Conservation (phyloP, 352 stramenopile genomes). For the Phytophthora tentaculata region DNA sequence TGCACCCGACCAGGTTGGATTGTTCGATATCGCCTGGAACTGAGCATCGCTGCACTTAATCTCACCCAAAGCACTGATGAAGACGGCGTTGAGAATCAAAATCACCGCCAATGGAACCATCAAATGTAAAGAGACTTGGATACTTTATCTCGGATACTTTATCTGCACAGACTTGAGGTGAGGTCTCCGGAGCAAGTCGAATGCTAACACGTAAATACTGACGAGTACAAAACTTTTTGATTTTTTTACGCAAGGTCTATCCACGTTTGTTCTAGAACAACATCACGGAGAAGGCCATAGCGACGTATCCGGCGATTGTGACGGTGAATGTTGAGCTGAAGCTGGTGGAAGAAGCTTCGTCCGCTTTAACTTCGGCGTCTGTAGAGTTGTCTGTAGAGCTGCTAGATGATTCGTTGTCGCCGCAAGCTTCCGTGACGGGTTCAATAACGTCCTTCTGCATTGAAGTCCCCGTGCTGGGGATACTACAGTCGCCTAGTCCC, state of each 20-base stretch:
- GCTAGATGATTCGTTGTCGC: background rate
- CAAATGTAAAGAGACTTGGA: no score
- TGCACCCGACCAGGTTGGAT: slow-evolving; percentile 7
- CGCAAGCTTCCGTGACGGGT: slow-evolving; percentile 4
- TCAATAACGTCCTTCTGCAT: slow-evolving; percentile 10
- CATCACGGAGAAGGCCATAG: background rate
- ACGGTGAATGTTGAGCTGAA: background rate
- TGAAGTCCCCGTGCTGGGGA: background rate
- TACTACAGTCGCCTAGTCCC: slow-evolving; percentile 2
- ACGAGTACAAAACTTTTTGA: no score
- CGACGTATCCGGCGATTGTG: background rate
- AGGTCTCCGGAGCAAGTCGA: no score
- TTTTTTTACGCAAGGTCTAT: no score
- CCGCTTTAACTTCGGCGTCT: background rate
- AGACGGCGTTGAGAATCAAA: background rate
- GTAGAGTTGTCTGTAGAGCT: background rate
- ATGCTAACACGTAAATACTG: no score
- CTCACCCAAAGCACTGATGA: background rate
- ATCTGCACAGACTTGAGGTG: no score
- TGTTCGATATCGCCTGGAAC: slow-evolving; percentile 5
- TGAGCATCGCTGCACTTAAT: background rate
- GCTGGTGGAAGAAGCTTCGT: slow-evolving; percentile 5
- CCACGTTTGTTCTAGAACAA: slow-evolving; percentile 4
- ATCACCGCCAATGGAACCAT: background rate
- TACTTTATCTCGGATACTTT: no score